Evolutionary conservation across 31 red algal species (phyloP).

Genomic region (Asparagopsis taxiformis): DNA sequence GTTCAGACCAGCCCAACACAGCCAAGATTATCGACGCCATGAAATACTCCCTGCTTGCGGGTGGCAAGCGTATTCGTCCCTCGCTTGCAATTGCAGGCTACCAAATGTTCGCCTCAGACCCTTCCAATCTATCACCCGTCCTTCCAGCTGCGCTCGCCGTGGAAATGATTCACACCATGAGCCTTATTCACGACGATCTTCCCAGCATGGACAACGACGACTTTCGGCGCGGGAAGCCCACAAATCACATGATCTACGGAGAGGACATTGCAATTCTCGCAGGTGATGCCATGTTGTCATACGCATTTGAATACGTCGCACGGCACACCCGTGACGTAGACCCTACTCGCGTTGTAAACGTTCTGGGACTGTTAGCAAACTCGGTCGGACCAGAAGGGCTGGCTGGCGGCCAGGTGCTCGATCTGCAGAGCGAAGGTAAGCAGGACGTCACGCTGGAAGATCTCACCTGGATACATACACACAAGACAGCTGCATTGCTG

Average conservation of each 20-base stretch:
- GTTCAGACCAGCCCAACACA: slow-evolving; percentile 27
- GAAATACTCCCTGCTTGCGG: slow-evolving; percentile 92
- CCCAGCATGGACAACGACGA: slow-evolving; percentile 99
- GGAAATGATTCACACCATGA: slow-evolving; percentile 99
- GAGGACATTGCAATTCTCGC: slow-evolving; percentile 98
- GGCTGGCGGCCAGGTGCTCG: slow-evolving; percentile 96
- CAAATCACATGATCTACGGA: slow-evolving; percentile 93
- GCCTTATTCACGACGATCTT: slow-evolving; percentile 98
- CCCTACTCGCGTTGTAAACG: slow-evolving; percentile 61
- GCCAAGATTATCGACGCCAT: slow-evolving; percentile 70
- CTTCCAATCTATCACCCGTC: slow-evolving; percentile 31
- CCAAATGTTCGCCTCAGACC: slow-evolving; percentile 78
- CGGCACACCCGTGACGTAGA: slow-evolving; percentile 63
- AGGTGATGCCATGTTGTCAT: slow-evolving; percentile 92
- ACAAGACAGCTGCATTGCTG: slow-evolving; percentile 96
- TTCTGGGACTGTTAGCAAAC: slow-evolving; percentile 61
- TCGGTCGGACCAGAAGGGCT: slow-evolving; percentile 82
- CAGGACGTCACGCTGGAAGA: slow-evolving; percentile 67
- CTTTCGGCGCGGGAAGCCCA: slow-evolving; percentile 90
- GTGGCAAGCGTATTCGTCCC: slow-evolving; percentile 95
- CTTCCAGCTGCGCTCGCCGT: slow-evolving; percentile 92
- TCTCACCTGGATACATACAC: slow-evolving; percentile 95
- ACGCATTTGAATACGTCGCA: slow-evolving; percentile 92
- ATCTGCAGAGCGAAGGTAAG: slow-evolving; percentile 85
- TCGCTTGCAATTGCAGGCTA: slow-evolving; percentile 81